phyloP scores from a whole-genome alignment of 108 stramenopile species.

The Craspedostauros australis region DNA sequence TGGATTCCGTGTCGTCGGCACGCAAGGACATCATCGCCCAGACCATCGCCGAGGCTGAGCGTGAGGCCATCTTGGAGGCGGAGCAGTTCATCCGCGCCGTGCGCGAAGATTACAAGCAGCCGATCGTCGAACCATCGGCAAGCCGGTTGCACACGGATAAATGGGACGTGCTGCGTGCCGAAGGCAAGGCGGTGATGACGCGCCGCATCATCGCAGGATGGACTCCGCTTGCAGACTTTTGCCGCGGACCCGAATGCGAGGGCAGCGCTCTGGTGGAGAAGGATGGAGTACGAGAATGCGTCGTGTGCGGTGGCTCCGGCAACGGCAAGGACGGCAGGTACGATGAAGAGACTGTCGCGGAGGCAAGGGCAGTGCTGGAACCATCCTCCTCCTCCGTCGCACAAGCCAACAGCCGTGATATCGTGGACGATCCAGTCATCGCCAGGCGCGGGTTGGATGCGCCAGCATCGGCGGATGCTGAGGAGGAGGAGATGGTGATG shows the following conservation, averaged over 20 bases:
- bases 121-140: constrained; percentile 11
- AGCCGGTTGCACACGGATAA: constrained; percentile 15
- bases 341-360: background rate
- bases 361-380: too few species aligned
- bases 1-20: constrained; percentile 12
- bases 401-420: too few species aligned
- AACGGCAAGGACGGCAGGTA: constrained; percentile 45
- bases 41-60: constrained; percentile 26
- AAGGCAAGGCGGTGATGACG: constrained; percentile 35
- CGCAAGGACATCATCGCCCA: constrained; percentile 20
- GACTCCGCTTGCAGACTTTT: constrained; percentile 21
- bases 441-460: too few species aligned
- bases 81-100: constrained; percentile 16
- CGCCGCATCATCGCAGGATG: constrained; percentile 35
- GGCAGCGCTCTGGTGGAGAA: constrained; percentile 26
- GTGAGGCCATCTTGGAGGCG: constrained; percentile 29
- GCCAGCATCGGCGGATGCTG: background rate
- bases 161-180: constrained; percentile 41
- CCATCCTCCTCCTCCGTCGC: background rate
- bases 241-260: constrained; percentile 36
- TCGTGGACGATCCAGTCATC: too few species aligned
- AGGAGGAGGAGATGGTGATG: background rate
- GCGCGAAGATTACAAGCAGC: constrained; percentile 23
- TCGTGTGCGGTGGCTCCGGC: constrained; percentile 50
- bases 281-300: constrained; percentile 29